Percentiles rank a stretch among this genome's conserved stretches.
phyloP scores from a whole-genome alignment of 2,329 filamentous ascomycete species.

The Colletotrichum chrysophilum region DNA sequence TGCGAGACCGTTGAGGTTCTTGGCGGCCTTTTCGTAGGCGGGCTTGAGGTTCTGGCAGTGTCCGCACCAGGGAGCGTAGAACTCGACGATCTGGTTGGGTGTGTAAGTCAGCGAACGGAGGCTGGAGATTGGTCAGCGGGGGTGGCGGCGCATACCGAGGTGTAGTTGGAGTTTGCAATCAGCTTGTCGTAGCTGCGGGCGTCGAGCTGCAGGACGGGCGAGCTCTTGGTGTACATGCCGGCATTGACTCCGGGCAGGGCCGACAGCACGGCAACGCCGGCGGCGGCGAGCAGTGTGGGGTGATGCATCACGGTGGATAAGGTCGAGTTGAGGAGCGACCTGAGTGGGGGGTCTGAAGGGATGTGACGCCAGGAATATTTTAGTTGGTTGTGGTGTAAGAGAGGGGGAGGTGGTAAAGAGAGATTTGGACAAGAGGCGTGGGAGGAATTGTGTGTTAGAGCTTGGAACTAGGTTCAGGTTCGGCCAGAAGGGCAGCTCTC shows the following conservation, averaged over 20 bases:
- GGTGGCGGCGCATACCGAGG: slow-evolving; percentile 64
- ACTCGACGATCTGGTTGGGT: slow-evolving; percentile 67
- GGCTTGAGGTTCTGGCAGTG: slow-evolving; percentile 97
- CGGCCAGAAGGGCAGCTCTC: neutral
- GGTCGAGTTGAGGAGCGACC: neutral
- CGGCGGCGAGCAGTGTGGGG: slow-evolving; percentile 55
- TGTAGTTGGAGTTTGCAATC: slow-evolving; percentile 89
- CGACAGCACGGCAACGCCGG: slow-evolving; percentile 68
- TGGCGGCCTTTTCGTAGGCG: slow-evolving; percentile 92
- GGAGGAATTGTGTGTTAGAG: neutral
- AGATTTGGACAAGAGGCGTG: neutral
- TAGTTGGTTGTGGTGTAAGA: neutral
- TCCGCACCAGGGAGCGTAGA: slow-evolving; percentile 98
- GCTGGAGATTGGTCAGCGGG: neutral
- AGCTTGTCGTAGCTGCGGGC: slow-evolving; percentile 80
- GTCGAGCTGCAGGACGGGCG: slow-evolving; percentile 83
- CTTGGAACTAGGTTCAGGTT: neutral
- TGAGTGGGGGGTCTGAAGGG: slow-evolving; percentile 5
- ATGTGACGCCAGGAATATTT: slow-evolving; percentile 7
- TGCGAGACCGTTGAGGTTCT: slow-evolving; percentile 86
- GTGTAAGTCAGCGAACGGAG: neutral
- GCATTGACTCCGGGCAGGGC: slow-evolving; percentile 70
- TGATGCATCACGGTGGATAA: slow-evolving; percentile 54
- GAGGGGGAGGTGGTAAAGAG: neutral
- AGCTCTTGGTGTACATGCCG: slow-evolving; percentile 84